These are phyloP conservation scores for Melastoma candidum DNA, from an alignment of 441 rosid species.

Conservation along the genomic window DNA sequence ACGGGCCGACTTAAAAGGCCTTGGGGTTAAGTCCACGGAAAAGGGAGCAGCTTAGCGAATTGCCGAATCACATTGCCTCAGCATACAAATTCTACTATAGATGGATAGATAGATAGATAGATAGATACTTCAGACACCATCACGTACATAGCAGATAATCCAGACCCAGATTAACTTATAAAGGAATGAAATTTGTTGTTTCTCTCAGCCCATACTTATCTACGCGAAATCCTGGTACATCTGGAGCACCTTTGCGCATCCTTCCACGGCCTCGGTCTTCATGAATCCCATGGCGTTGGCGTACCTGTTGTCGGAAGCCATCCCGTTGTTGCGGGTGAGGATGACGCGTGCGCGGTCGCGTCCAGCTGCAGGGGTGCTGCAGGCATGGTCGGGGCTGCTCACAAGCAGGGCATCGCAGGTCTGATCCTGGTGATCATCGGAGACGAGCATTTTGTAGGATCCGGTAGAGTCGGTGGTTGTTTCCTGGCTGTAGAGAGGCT, in stretches of 20 bases:
- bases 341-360: slow-evolving; percentile 75
- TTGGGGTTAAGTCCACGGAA: too few relatives aligned
- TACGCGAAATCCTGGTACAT: slow-evolving; percentile 39
- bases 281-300: slow-evolving; percentile 58
- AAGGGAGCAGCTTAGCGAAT: too few relatives aligned
- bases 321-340: slow-evolving; percentile 61
- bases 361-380: slow-evolving; percentile 40
- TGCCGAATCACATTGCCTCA: too few relatives aligned
- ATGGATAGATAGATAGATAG: too few relatives aligned
- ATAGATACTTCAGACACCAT: too few relatives aligned
- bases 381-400: slow-evolving; percentile 50
- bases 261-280: slow-evolving; percentile 33
- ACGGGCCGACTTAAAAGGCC: too few relatives aligned
- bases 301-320: slow-evolving; percentile 35
- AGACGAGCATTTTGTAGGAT: slow-evolving; percentile 45
- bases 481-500: slow-evolving; percentile 42
- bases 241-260: slow-evolving; percentile 61
- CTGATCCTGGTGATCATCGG: slow-evolving; percentile 71
- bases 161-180: too few relatives aligned
- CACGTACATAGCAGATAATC: too few relatives aligned
- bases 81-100: too few relatives aligned
- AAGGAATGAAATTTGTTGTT: too few relatives aligned
- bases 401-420: slow-evolving; percentile 55
- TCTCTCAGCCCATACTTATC: too few relatives aligned
- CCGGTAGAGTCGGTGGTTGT: slow-evolving; percentile 58